phyloP scores from a whole-genome alignment of 305 asterid genomes.

The Fraxinus xanthoxyloides region DNA sequence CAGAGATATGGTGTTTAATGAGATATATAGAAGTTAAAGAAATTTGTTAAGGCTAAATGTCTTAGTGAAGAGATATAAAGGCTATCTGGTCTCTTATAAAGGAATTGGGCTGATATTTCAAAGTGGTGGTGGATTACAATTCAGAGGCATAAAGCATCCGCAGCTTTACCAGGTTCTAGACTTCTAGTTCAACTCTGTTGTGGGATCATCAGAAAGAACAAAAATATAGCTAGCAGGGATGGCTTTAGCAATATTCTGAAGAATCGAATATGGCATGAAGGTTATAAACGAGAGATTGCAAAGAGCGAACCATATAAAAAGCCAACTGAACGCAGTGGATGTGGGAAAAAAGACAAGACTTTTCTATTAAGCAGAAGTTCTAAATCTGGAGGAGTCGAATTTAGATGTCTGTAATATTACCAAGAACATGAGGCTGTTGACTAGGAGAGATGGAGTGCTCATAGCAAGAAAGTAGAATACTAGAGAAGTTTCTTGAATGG shows the following conservation, averaged over 20 bases:
- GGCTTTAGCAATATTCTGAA: background rate
- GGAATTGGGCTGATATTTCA: background rate
- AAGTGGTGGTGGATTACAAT: background rate
- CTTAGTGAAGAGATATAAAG: background rate
- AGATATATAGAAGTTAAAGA: background rate
- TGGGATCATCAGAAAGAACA: background rate
- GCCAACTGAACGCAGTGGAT: background rate
- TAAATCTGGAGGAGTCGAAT: background rate
- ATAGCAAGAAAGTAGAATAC: background rate
- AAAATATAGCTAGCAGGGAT: background rate
- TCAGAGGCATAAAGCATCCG: background rate
- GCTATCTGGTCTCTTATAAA: background rate
- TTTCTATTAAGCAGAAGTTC: background rate
- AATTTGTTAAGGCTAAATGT: background rate
- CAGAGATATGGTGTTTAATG: conserved; percentile 6
- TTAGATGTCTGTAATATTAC: background rate
- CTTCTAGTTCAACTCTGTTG: conserved; percentile 5
- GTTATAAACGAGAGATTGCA: background rate
- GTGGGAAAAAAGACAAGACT: background rate
- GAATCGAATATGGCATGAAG: background rate
- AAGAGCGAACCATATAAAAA: background rate
- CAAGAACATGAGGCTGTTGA: background rate
- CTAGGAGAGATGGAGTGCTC: background rate
- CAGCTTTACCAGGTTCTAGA: background rate
- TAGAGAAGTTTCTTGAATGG: background rate